A percentile compares a stretch with the other conserved stretches of the same genome.
Evolutionary conservation across 164 flowering plant species (phyloP).

Genomic region (Warburgia ugandensis): DNA sequence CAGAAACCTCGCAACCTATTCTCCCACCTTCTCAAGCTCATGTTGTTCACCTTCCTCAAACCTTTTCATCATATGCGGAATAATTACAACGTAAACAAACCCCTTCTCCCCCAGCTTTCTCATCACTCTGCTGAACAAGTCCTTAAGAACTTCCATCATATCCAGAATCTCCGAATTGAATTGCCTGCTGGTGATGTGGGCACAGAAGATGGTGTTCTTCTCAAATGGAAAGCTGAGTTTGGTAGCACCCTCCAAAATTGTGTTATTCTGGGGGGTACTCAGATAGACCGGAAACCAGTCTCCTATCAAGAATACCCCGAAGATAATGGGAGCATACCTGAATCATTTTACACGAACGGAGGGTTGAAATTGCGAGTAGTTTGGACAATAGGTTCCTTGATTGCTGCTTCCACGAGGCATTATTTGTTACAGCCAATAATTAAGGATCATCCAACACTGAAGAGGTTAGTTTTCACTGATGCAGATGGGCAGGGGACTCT

Average conservation of each 20-base stretch:
- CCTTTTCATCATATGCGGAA: too few species aligned
- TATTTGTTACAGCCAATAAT: constrained; percentile 79
- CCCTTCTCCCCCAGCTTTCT: too few species aligned
- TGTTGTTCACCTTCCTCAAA: too few species aligned
- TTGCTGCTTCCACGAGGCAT: constrained; percentile 87
- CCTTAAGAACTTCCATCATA: constrained; percentile 67
- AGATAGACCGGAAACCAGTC: not conserved
- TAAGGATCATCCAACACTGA: constrained; percentile 66
- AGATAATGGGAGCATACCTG: constrained; percentile 87
- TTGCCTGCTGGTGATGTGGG: constrained; percentile 86
- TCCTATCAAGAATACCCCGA: constrained; percentile 15
- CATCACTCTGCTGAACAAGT: constrained; percentile 91
- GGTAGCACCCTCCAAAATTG: constrained; percentile 85
- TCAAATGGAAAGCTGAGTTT: constrained; percentile 89
- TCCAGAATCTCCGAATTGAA: constrained; percentile 64
- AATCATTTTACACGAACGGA: constrained; percentile 87
- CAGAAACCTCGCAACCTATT: constrained; percentile 56
- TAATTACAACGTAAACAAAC: too few species aligned
- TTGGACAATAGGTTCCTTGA: constrained; percentile 85
- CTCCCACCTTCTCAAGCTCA: too few species aligned
- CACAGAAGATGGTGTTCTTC: constrained; percentile 72
- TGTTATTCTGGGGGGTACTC: constrained; percentile 78
- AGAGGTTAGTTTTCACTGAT: constrained; percentile 63
- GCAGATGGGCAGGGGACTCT: constrained; percentile 86
- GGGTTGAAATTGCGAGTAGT: constrained; percentile 79